These are phyloP conservation scores for Pseudogymnoascus pannorum DNA, from an alignment of 2,329 filamentous ascomycete species.

Conservation along the genomic window DNA sequence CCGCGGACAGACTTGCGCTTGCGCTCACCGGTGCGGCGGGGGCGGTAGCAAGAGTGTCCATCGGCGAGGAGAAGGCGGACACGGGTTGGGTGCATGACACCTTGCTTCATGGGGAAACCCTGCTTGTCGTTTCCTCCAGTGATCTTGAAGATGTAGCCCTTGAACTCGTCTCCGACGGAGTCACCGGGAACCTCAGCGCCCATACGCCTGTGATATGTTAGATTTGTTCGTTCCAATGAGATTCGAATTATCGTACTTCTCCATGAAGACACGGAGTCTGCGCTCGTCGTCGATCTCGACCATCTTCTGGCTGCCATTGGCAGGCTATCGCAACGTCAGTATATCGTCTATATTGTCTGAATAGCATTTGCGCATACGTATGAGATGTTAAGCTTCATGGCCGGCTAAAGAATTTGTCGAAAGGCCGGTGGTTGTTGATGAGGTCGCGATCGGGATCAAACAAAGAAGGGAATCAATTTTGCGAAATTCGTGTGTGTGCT, in stretches of 20 bases:
- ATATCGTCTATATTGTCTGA: constrained; percentile 58
- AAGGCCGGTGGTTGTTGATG: constrained; percentile 8
- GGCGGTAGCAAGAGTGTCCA: constrained; percentile 98
- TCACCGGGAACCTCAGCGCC: constrained; percentile 88
- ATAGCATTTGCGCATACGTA: constrained; percentile 16
- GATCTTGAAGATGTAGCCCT: constrained; percentile 99
- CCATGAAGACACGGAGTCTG: constrained; percentile 98
- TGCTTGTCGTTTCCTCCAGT: constrained; percentile 99
- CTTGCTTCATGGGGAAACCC: constrained; percentile 99
- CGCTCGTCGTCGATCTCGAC: constrained; percentile 99
- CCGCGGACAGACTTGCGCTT: constrained; percentile 99
- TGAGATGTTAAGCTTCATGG: constrained; percentile 70
- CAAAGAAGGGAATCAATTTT: constrained; percentile 9
- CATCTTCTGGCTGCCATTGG: constrained; percentile 99
- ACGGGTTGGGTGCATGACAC: constrained; percentile 97
- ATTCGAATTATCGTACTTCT: constrained; percentile 70
- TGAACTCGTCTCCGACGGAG: constrained; percentile 97
- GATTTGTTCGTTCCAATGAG: constrained; percentile 18
- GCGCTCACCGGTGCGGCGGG: constrained; percentile 95
- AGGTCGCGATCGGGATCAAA: constrained; percentile 10
- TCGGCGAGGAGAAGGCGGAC: constrained; percentile 92
- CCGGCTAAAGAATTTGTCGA: constrained; percentile 10
- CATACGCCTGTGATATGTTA: constrained; percentile 49
- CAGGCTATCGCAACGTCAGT: constrained; percentile 52
- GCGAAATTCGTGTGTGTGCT: constrained; percentile 11